A percentile compares a stretch with the other conserved stretches of the same genome.
Evolutionary conservation across 129 eudicot species (phyloP).

Genomic region (Artemisia argyi): DNA sequence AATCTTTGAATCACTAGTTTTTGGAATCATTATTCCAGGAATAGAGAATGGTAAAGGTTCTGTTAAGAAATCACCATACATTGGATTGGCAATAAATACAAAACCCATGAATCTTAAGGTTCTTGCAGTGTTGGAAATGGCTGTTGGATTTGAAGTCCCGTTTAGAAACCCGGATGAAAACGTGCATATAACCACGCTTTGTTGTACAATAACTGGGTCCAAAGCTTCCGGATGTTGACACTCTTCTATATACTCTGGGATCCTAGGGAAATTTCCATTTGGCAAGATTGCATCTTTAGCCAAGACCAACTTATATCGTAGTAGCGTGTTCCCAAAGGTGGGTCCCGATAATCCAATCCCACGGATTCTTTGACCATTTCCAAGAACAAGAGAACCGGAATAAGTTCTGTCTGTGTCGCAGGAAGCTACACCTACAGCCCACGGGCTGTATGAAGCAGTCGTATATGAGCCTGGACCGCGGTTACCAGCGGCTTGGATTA

Average conservation of each 20-base stretch:
- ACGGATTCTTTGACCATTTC: slow-evolving; percentile 55
- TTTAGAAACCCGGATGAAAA: slow-evolving; percentile 78
- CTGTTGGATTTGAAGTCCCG: slow-evolving; percentile 58
- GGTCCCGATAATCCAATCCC: slow-evolving; percentile 92
- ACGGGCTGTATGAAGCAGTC: slow-evolving; percentile 76
- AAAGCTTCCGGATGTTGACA: slow-evolving; percentile 90
- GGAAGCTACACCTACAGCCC: slow-evolving; percentile 82
- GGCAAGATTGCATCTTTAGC: slow-evolving; percentile 74
- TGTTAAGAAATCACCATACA: no score
- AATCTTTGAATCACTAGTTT: no score
- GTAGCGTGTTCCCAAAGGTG: slow-evolving; percentile 46
- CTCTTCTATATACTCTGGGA: slow-evolving; percentile 61
- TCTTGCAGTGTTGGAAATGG: slow-evolving; percentile 57
- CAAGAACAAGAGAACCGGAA: slow-evolving; percentile 64
- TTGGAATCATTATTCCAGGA: no score
- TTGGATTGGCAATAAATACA: no score
- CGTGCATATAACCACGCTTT: slow-evolving; percentile 77
- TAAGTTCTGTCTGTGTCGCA: slow-evolving; percentile 70
- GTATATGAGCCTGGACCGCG: slow-evolving; percentile 74
- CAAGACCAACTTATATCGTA: slow-evolving; percentile 63
- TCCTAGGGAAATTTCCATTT: slow-evolving; percentile 60
- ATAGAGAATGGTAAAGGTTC: no score
- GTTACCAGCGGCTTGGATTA: slow-evolving; percentile 89
- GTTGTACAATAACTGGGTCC: slow-evolving; percentile 53
- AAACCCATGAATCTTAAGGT: no score